Conservation (phyloP, 371 early-diverging fungal species). For the Dinochytrium kinnereticum region DNA sequence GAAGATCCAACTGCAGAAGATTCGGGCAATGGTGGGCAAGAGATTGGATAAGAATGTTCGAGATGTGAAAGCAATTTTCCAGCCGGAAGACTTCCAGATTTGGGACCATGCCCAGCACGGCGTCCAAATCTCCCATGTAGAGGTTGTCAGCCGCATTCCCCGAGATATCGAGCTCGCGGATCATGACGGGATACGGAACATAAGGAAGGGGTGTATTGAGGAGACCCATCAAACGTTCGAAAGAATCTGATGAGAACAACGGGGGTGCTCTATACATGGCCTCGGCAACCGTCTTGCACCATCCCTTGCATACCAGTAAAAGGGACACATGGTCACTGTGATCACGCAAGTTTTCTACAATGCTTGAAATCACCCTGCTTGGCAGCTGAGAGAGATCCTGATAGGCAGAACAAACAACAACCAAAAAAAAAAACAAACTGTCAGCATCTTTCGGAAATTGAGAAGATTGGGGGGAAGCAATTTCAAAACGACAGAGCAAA, state of each 20-base stretch:
- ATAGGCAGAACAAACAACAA: too few relatives aligned
- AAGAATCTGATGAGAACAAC: conserved; percentile 44
- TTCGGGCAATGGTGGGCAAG: conserved; percentile 46
- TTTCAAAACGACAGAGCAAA: too few relatives aligned
- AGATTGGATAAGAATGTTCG: conserved; percentile 52
- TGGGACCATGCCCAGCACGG: conserved; percentile 37
- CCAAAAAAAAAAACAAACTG: background rate
- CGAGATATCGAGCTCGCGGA: conserved; percentile 49
- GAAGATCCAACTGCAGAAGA: conserved; percentile 51
- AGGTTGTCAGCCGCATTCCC: conserved; percentile 52
- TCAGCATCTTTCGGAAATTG: background rate
- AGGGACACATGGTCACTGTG: conserved; percentile 36
- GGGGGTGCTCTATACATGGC: conserved; percentile 47
- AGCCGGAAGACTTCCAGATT: conserved; percentile 47
- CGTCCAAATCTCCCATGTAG: conserved; percentile 57
- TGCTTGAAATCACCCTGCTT: conserved; percentile 17
- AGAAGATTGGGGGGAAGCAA: background rate
- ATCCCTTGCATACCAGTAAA: conserved; percentile 40
- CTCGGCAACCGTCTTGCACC: conserved; percentile 35
- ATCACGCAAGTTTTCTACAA: conserved; percentile 29
- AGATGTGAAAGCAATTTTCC: conserved; percentile 54
- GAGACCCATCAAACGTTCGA: conserved; percentile 47
- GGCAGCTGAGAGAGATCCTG: conserved; percentile 20
- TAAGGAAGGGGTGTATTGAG: conserved; percentile 37
- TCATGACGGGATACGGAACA: conserved; percentile 42